Conservation (phyloP, 441 rosid genomes). For the Populus hybrid region DNA sequence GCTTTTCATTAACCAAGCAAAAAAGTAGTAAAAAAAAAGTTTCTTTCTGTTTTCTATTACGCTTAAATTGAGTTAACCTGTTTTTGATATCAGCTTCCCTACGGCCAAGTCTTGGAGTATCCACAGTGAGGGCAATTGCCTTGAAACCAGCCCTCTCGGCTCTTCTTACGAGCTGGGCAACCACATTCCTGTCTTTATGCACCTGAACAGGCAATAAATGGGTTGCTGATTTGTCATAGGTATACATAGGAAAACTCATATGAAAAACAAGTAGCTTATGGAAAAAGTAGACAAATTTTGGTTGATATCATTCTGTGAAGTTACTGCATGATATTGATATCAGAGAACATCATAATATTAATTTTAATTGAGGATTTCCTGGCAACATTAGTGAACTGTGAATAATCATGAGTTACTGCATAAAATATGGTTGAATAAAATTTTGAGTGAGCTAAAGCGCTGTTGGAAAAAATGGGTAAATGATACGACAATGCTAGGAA, state of each 20-base stretch:
- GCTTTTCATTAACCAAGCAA: too few relatives aligned
- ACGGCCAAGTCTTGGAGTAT: constrained; percentile 95
- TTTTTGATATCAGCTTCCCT: constrained; percentile 97
- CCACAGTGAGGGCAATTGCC: constrained; percentile 95
- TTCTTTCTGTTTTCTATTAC: neutral
- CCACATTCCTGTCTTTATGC: constrained; percentile 75
- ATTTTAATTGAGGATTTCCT: neutral
- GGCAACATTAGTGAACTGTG: neutral
- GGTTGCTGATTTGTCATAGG: neutral
- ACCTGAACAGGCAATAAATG: constrained; percentile 43
- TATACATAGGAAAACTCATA: neutral
- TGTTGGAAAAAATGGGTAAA: neutral
- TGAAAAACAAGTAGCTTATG: neutral
- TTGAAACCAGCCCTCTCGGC: constrained; percentile 96
- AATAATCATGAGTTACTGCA: neutral
- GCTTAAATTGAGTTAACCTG: constrained; percentile 41
- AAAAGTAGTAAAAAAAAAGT: too few relatives aligned
- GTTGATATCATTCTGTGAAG: neutral
- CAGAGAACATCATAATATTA: too few relatives aligned
- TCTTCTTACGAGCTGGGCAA: constrained; percentile 81
- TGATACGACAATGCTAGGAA: constrained; percentile 3
- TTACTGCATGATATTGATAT: neutral
- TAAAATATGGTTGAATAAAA: neutral
- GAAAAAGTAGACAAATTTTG: neutral
- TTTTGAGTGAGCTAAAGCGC: neutral